Conservation (phyloP, 1,284 basidiomycete species). For the Tremellales sp. region DNA sequence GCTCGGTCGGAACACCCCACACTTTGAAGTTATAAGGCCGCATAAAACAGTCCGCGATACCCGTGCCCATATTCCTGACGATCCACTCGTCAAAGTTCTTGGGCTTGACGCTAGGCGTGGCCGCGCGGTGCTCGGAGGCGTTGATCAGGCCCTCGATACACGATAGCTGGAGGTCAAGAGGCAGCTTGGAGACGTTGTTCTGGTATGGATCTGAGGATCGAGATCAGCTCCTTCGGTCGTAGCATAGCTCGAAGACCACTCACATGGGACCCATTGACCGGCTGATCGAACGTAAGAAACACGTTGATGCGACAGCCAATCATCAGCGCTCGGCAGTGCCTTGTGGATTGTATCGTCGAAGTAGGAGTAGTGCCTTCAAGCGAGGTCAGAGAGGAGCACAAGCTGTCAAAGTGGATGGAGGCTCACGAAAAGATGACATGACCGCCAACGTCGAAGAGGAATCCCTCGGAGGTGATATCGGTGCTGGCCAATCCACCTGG, state of each 20-base stretch:
- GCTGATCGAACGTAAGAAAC: conserved; percentile 54
- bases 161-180: conserved; percentile 52
- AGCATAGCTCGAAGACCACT: conserved; percentile 8
- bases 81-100: conserved; percentile 50
- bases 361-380: conserved; percentile 51
- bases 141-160: conserved; percentile 55
- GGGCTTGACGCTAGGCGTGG: conserved; percentile 27
- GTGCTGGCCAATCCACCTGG: conserved; percentile 55
- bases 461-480: conserved; percentile 53
- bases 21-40: conserved; percentile 57
- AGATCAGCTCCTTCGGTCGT: neutral
- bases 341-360: conserved; percentile 53
- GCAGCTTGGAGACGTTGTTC: conserved; percentile 55
- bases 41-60: conserved; percentile 56
- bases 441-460: conserved; percentile 55
- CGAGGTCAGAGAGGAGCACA: neutral
- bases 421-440: conserved; percentile 55
- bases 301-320: conserved; percentile 55
- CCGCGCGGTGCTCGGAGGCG: conserved; percentile 27
- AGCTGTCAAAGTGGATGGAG: neutral
- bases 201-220: conserved; percentile 37
- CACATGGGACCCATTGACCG: conserved; percentile 53
- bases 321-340: conserved; percentile 51
- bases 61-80: conserved; percentile 52
- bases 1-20: conserved; percentile 54